Evolutionary conservation across 2,329 filamentous ascomycete species (phyloP), one percentile per base, ranked within the genome.

Genomic region (Fusarium pilosicola): DNA sequence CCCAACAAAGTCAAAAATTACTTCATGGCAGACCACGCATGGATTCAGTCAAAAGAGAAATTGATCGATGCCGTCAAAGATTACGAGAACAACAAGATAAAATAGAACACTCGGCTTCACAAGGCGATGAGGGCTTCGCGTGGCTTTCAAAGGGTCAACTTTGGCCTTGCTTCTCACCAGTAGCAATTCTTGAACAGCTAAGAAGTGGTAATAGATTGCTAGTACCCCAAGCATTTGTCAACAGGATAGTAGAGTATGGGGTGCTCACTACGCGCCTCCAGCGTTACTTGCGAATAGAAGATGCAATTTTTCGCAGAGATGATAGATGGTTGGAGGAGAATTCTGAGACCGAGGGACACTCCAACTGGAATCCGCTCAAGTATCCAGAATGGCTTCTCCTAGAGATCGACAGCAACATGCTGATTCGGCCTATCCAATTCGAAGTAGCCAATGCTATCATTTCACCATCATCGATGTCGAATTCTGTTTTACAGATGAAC

Each of bases 311-410:
- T 24, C 38, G 77, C 52, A 67, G 55, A 2, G n/a, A 79, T 32
- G 74, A 81, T 30, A 24, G 63, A 73, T 62, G 79, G 70, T 74
- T 81, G 4, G 22, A 73, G 4, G 85, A 88, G 8, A 88, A 91
- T 67, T 72, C 79, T 18, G 65, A 88, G 87, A 55, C 38, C 42
- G 0, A 39, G n/a, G 89, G 88, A 0, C 90, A 92, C 70, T 76
- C 74, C 0, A 88, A 90, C 30, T 93, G 90, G 90, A 72, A 82
- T 5, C 86, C 89, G 0, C 7, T 77, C 0, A 78, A 88, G 0
- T 78, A 86, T 22, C 84, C 89, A 0, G 91, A 94, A 74, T 92
- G 90, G 88, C 79, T 94, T 0, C 81, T 94, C 0, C 78, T 94
- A 0, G 91, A 93, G 65, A 86, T 93, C 22, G 92, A 94, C 62